Conservation (phyloP, 306 rosid genomes). For the Quercus mongolica region DNA sequence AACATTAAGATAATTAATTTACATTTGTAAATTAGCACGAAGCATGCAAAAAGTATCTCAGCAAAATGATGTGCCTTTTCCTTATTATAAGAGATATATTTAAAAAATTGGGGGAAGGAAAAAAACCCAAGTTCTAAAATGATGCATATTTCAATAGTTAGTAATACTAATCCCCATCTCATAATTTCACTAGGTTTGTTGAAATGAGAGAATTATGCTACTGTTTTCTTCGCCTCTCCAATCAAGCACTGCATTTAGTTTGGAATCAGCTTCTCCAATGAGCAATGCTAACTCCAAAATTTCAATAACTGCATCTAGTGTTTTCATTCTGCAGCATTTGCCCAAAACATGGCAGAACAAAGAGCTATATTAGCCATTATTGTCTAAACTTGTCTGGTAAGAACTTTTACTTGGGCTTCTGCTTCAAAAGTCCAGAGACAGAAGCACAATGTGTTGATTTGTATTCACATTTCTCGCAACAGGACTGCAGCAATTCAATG, state of each 20-base stretch:
- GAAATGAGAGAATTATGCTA: neutral
- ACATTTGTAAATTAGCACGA: neutral
- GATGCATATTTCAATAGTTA: neutral
- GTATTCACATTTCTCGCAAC: constrained; percentile 70
- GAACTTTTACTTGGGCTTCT: constrained; percentile 40
- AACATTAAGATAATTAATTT: neutral
- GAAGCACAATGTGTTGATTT: constrained; percentile 91
- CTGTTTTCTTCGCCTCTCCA: neutral
- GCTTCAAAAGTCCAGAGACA: constrained; percentile 76
- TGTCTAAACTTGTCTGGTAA: neutral
- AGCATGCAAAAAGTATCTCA: too few relatives aligned
- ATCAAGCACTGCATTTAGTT: neutral
- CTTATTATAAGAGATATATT: too few relatives aligned
- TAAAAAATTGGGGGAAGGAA: too few relatives aligned
- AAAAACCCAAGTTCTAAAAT: too few relatives aligned
- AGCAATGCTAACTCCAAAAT: neutral
- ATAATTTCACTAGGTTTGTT: neutral
- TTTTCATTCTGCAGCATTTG: neutral
- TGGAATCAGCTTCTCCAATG: neutral
- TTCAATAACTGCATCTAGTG: neutral
- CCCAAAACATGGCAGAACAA: neutral
- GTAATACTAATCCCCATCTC: neutral
- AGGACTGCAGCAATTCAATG: constrained; percentile 63
- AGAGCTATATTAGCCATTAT: neutral
- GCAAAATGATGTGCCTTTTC: neutral